These are phyloP conservation scores for Leptomonas seymouri DNA, from an alignment of 208 protist genomes.

Conservation along the genomic window DNA sequence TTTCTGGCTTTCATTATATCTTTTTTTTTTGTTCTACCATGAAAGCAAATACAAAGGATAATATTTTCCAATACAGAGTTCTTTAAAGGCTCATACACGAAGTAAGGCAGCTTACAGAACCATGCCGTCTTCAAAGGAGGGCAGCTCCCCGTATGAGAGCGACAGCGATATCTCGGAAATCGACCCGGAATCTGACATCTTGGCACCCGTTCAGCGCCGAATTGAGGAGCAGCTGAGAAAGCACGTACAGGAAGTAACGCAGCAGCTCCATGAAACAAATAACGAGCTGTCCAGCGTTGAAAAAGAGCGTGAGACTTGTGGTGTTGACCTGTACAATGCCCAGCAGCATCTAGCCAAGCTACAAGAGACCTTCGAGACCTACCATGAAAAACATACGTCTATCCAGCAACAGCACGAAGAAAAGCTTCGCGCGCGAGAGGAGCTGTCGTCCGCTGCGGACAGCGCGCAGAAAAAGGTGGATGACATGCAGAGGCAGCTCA, in stretches of 20 bases:
- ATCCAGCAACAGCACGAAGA: constrained; percentile 86
- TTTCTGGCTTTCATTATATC: too few species aligned
- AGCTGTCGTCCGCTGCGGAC: constrained; percentile 61
- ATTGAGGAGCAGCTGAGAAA: constrained; percentile 90
- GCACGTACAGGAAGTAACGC: constrained; percentile 85
- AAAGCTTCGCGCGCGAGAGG: constrained; percentile 66
- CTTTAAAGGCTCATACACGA: not conserved
- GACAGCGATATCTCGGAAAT: constrained; percentile 89
- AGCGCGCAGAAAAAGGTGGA: constrained; percentile 81
- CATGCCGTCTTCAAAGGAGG: constrained; percentile 37
- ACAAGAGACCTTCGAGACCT: constrained; percentile 92
- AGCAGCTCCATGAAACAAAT: constrained; percentile 86
- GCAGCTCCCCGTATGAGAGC: constrained; percentile 66
- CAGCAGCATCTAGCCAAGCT: constrained; percentile 95
- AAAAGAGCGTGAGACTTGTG: constrained; percentile 88
- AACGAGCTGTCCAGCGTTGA: constrained; percentile 78
- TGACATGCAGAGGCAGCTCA: constrained; percentile 86
- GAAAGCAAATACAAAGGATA: too few species aligned
- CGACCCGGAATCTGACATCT: constrained; percentile 81
- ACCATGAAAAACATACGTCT: constrained; percentile 82
- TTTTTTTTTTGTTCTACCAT: too few species aligned
- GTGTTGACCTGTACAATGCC: constrained; percentile 95
- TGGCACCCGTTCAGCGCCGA: constrained; percentile 86
- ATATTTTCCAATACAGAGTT: not conserved
- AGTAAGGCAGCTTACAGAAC: constrained; percentile 9